Evolutionary conservation across 139 green algal species (phyloP).

Genomic region (Closterium sp.): DNA sequence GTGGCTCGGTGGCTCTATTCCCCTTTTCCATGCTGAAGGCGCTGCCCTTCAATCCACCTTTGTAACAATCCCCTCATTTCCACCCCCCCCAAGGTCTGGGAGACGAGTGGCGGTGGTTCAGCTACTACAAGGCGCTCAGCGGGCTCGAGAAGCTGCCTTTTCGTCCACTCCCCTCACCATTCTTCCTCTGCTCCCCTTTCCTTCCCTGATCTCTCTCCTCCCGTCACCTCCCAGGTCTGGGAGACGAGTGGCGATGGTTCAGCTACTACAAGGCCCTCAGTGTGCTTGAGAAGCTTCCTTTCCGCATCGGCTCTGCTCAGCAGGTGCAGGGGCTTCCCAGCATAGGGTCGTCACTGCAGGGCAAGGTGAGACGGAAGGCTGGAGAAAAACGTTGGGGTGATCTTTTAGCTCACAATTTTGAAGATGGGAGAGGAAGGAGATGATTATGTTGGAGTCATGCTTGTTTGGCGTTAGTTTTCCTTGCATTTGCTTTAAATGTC

Average conservation of each 20-base stretch:
- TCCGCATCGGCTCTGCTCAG: constrained; percentile 23
- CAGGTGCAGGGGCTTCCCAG: constrained; percentile 45
- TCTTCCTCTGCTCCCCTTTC: too few species aligned
- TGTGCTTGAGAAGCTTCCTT: constrained; percentile 46
- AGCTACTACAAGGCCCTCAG: constrained; percentile 44
- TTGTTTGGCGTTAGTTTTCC: too few species aligned
- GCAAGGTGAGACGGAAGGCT: neutral
- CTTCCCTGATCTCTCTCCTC: too few species aligned
- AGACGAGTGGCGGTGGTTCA: constrained; percentile 36
- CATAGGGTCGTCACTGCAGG: constrained; percentile 26
- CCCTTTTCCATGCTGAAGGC: too few species aligned
- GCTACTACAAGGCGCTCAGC: constrained; percentile 40
- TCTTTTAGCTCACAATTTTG: too few species aligned
- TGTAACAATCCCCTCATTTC: neutral
- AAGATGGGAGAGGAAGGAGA: too few species aligned
- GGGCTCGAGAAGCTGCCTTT: constrained; percentile 48
- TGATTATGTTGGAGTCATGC: too few species aligned
- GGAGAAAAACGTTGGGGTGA: too few species aligned
- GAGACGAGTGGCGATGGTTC: constrained; percentile 38
- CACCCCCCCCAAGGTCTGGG: constrained; percentile 24
- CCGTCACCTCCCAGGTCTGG: constrained; percentile 20
- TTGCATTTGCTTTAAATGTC: too few species aligned
- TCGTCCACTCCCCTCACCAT: constrained; percentile 15
- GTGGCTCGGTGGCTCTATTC: too few species aligned
- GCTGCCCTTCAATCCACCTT: too few species aligned